Base-by-base conservation (phyloP, 1,284 basidiomycete species). In the Sutorius eximius region DNA sequence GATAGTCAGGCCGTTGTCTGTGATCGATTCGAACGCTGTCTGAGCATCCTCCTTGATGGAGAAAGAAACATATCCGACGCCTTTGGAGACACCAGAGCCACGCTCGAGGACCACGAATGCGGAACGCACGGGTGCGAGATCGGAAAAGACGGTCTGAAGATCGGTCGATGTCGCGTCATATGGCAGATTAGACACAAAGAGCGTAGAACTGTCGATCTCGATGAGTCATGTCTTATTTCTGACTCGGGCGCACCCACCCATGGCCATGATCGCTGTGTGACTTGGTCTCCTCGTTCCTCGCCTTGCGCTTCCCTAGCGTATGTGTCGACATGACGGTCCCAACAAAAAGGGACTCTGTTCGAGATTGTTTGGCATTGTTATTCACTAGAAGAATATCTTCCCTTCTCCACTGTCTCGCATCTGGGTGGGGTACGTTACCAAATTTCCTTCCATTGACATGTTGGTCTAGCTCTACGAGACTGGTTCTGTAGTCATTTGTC, bases 61-160 rank as follows among this genome's bases (percentile, higher is more conserved):
- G 73, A 95, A 99, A 0, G 93, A 89, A 57, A 98, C 93, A 71
- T 98, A 99, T 58, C 96, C 96, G n/a, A 98, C 94, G 62, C 96
- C 97, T 71, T 98, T 98, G 5, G 93, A 95, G 30, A 87, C 81
- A 37, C 91, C 89, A 0, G 88, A 85, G 42, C 84, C 86, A 45
- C 82, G 82, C 58, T 93, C 88, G 5, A 87, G 85, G 12, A 98
- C 96, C 2, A 99, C 87, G 68, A 99, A 99, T 0, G 95, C 96
- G 36, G 91, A 89, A 45, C 94, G 84, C 20, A 99, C 87, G 12
- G 96, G 97, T 2, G 95, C 97, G 59, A 98, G 84, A 70, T 95
- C 93, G 15, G 95, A 98, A 77, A 98, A 98, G 47, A 95, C 82
- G 0, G 94, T 95, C 65, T 92, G 82, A 36, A 99, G 77, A 73